These are phyloP conservation scores for Austroboletus rostrupii DNA, from an alignment of 1,284 basidiomycete genomes.

Conservation along the genomic window DNA sequence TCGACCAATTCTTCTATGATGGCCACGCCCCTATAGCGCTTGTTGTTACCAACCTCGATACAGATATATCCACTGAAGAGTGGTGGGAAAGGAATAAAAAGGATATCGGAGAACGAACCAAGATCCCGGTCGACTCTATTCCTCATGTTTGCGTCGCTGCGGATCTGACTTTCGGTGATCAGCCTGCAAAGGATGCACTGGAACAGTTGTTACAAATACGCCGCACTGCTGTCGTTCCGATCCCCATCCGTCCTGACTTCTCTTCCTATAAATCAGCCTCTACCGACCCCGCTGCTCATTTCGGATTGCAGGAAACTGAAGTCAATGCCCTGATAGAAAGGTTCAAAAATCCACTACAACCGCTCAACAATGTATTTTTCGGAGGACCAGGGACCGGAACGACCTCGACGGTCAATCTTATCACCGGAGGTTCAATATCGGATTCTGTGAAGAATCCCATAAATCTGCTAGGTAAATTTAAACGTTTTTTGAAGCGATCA, in stretches of 20 bases:
- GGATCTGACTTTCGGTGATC: neutral
- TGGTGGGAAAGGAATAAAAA: slow-evolving; percentile 9
- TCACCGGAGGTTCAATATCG: neutral
- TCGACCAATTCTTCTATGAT: slow-evolving; percentile 8
- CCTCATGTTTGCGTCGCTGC: neutral
- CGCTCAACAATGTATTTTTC: neutral
- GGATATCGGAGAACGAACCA: neutral
- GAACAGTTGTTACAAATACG: neutral
- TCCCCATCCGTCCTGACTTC: neutral
- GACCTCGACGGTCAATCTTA: slow-evolving; percentile 2
- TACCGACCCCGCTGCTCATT: neutral
- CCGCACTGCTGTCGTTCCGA: neutral
- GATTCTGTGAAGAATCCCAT: too few species aligned
- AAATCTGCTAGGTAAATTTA: too few species aligned
- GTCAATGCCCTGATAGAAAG: neutral
- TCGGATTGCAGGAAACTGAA: neutral
- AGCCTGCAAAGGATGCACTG: neutral
- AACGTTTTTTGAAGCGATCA: too few species aligned
- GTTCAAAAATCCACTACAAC: too few species aligned
- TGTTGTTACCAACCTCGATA: slow-evolving; percentile 29
- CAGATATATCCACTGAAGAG: neutral
- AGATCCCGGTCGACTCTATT: neutral
- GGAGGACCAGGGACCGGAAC: neutral
- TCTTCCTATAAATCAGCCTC: neutral
- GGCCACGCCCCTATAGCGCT: slow-evolving; percentile 26